These are phyloP conservation scores for Paracorniculantispora psalliotae DNA, from an alignment of 2,329 filamentous ascomycete species.

Conservation along the genomic window DNA sequence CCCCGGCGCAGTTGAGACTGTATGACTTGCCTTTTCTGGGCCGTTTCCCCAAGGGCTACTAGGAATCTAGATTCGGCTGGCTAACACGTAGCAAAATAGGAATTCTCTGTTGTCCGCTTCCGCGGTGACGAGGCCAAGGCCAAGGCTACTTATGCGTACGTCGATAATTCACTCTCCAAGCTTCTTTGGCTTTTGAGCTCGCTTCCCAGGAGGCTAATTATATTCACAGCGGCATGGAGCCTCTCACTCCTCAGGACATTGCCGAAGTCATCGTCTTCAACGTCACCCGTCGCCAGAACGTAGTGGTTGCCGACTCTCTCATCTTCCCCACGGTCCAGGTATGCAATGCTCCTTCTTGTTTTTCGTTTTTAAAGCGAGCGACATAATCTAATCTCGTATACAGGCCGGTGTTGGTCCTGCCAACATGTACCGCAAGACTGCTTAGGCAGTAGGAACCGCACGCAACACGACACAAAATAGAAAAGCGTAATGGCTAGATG, in stretches of 20 bases:
- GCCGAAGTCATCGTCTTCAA: slow-evolving; percentile 87
- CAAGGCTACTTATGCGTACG: slow-evolving; percentile 80
- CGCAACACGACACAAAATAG: slow-evolving; percentile 3
- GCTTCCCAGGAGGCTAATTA: background rate
- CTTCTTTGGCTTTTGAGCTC: background rate
- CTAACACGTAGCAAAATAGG: slow-evolving; percentile 38
- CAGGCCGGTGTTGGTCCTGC: slow-evolving; percentile 5
- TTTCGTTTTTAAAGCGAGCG: background rate
- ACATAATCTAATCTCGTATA: background rate
- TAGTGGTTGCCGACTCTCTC: slow-evolving; percentile 82
- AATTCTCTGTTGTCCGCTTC: slow-evolving; percentile 86
- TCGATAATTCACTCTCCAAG: slow-evolving; percentile 18
- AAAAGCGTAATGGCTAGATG: slow-evolving; percentile 1
- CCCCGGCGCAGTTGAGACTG: slow-evolving; percentile 88
- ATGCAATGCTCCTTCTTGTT: background rate
- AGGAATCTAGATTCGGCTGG: background rate
- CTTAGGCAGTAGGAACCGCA: slow-evolving; percentile 3
- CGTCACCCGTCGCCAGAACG: slow-evolving; percentile 79
- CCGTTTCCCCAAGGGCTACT: background rate
- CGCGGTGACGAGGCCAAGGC: slow-evolving; percentile 86
- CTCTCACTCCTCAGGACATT: slow-evolving; percentile 84
- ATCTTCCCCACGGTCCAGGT: slow-evolving; percentile 90
- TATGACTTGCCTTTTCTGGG: too few relatives aligned
- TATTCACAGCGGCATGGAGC: slow-evolving; percentile 60
- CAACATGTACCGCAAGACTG: slow-evolving; percentile 8